Percentiles rank a stretch among this genome's conserved stretches.
Evolutionary conservation across 495 filamentous ascomycete species (phyloP).

Genomic region (Articulospora tetracladia): DNA sequence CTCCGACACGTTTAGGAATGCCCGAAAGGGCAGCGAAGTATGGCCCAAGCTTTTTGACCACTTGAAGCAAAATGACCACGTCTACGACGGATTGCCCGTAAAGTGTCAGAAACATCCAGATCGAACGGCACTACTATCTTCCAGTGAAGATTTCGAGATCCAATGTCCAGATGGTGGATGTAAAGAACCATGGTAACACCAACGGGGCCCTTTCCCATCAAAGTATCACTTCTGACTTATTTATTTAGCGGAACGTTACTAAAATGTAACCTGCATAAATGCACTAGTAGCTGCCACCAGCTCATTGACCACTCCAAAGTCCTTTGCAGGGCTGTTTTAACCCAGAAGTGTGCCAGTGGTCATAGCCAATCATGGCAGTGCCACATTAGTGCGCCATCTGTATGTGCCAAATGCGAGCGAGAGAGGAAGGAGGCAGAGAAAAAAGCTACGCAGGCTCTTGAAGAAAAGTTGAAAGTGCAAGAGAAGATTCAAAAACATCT

Average conservation of each 20-base stretch:
- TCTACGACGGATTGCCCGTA: conserved; percentile 70
- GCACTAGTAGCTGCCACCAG: conserved; percentile 60
- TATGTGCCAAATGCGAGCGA: conserved; percentile 25
- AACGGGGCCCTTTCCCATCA: no score
- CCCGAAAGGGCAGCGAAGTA: conserved; percentile 51
- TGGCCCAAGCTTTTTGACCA: conserved; percentile 59
- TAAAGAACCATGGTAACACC: conserved; percentile 60
- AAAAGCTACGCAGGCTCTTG: conserved; percentile 43
- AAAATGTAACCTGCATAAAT: conserved; percentile 59
- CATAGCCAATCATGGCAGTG: neutral
- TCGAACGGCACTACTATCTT: conserved; percentile 38
- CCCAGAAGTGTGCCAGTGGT: conserved; percentile 44
- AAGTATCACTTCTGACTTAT: no score
- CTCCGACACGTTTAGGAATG: conserved; percentile 59
- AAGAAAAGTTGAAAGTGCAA: conserved; percentile 47
- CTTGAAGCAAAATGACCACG: conserved; percentile 46
- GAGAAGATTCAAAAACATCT: conserved; percentile 41
- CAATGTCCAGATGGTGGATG: conserved; percentile 75
- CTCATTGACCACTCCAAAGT: conserved; percentile 64
- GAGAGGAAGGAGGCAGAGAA: conserved; percentile 44
- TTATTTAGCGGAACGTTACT: conserved; percentile 46
- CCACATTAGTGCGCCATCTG: neutral
- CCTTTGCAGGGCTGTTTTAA: conserved; percentile 44
- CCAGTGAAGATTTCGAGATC: conserved; percentile 52
- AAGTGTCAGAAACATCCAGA: conserved; percentile 64